Evolutionary conservation across 2,329 filamentous ascomycete species (phyloP).

Genomic region (Fusarium tanahbumbuense): DNA sequence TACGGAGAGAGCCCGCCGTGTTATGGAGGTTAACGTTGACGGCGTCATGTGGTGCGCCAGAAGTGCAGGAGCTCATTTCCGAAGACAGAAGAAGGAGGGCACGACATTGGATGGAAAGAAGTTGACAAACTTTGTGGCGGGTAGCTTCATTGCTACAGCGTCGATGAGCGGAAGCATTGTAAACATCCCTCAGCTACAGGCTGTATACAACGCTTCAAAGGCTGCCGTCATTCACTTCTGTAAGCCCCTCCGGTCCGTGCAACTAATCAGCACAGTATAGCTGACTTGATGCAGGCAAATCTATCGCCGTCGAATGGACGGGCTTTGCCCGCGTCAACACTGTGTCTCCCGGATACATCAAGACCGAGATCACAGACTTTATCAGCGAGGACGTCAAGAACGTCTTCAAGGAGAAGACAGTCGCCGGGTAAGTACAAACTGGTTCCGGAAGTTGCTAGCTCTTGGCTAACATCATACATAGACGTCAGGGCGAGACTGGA

Average conservation of each 20-base stretch:
- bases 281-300: conserved; percentile 64
- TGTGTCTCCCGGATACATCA: conserved; percentile 80
- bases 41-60: conserved; percentile 82
- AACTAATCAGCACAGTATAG: background rate
- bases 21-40: conserved; percentile 78
- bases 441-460: background rate
- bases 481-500: conserved; percentile 75
- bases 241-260: conserved; percentile 46
- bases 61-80: conserved; percentile 76
- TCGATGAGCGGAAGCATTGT: conserved; percentile 83
- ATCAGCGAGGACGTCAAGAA: conserved; percentile 73
- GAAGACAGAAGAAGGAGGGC: conserved; percentile 75
- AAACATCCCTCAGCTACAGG: conserved; percentile 80
- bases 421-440: conserved; percentile 69
- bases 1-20: conserved; percentile 72
- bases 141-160: conserved; percentile 82
- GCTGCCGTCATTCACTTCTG: conserved; percentile 71
- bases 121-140: conserved; percentile 69
- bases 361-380: conserved; percentile 77
- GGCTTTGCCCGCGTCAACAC: conserved; percentile 79
- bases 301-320: conserved; percentile 80
- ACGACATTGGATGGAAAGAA: conserved; percentile 71
- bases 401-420: conserved; percentile 82
- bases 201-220: conserved; percentile 80
- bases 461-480: conserved; percentile 44